phyloP scores from a whole-genome alignment of 2,329 filamentous ascomycete genomes.

The Sclerotinia spermophila region DNA sequence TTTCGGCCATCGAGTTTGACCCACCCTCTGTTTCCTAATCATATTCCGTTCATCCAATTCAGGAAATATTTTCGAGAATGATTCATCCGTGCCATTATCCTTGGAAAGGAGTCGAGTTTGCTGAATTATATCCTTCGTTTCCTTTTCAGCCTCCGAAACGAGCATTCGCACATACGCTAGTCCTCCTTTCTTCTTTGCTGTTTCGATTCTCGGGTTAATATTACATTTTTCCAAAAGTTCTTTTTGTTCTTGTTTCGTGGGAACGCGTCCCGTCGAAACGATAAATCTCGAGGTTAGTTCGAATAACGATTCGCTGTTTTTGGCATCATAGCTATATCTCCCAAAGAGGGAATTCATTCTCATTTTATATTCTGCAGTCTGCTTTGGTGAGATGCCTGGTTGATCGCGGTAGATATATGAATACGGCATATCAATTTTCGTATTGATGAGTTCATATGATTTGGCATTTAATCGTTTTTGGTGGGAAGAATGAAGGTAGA shows the following conservation, averaged over 20 bases:
- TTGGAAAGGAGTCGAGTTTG: neutral
- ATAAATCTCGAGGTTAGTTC: neutral
- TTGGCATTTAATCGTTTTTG: neutral
- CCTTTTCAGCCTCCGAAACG: neutral
- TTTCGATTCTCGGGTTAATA: neutral
- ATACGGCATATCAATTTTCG: conserved; percentile 49
- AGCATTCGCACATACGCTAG: neutral
- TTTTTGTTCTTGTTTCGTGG: neutral
- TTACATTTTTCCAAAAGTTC: neutral
- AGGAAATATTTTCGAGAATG: neutral
- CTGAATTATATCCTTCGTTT: neutral
- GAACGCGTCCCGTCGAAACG: neutral
- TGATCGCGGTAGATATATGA: conserved; percentile 33
- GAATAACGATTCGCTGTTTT: neutral
- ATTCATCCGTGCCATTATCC: neutral
- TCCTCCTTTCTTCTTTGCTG: neutral
- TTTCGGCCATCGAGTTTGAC: neutral
- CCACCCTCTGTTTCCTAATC: neutral
- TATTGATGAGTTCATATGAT: conserved; percentile 6
- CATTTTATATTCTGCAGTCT: neutral
- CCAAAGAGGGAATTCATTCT: neutral
- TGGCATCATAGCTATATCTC: neutral
- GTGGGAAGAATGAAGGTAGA: conserved; percentile 9
- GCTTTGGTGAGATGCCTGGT: neutral
- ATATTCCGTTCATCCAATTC: neutral